Base-by-base conservation (phyloP, 768 basidiomycete genomes). In the Mycena indigotica region DNA sequence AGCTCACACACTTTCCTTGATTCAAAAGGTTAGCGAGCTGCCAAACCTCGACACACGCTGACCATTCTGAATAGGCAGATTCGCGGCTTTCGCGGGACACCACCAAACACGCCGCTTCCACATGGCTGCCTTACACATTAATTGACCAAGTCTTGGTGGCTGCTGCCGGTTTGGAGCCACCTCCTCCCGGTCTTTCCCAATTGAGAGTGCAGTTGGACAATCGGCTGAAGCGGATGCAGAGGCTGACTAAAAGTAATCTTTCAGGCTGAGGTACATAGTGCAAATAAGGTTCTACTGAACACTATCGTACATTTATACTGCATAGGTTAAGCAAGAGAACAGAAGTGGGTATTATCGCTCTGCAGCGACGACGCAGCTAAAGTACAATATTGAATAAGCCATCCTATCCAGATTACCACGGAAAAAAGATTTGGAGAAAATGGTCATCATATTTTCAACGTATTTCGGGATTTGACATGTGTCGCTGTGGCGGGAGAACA, bases 121-220 rank as follows among this genome's bases (percentile, higher is more conserved):
- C 88, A 3, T 93, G 91, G 88, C 75, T 93, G 35, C 93, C 93
- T 15, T 94, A 94, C 67, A 83, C 85, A 49, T 79, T 94, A 53
- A 82, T 95, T 61, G 93, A 95, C 71, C 88, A 92, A 71, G 87
- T 94, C 30, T 77, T 94, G 26, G 78, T 79, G 23, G 85, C 86
- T 15, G 84, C 87, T 10, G 79, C 81, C 57, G 72, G 79, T 6
- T 80, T 83, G 64, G 76, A 78, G 30, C 77, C 78, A 32, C 68
- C 84, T 50, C 80, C 83, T 21, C 56, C 79, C 13, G 77, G 76
- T 40, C 75, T 85, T 46, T 70, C 76, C 28, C 79, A 81, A 58
- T 72, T 93, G 57, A 81, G 83, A 57, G 75, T 75, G 38, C 84
- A 88, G 56, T 74, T 91, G 53, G 79, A 79, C 49, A 84, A 80